Conservation (phyloP, 805 yeast genomes). For the Torulaspora franciscae region DNA sequence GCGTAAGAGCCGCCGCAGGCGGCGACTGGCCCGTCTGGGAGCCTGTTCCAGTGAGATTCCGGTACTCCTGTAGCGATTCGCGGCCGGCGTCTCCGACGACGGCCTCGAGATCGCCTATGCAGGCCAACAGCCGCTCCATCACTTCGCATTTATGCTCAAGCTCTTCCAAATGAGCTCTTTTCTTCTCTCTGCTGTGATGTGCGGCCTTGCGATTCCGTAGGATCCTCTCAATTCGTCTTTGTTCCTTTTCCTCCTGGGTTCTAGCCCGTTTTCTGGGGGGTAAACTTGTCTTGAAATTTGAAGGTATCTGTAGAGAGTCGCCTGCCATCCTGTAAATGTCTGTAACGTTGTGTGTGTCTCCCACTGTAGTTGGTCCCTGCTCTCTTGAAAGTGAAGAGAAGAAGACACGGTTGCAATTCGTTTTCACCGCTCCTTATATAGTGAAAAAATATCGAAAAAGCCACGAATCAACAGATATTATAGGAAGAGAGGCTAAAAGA, state of each 20-base stretch:
- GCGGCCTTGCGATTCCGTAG: slow-evolving; percentile 95
- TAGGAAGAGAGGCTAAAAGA: background rate
- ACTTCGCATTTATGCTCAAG: slow-evolving; percentile 51
- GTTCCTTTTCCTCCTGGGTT: slow-evolving; percentile 95
- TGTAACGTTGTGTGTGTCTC: background rate
- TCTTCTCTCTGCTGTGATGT: slow-evolving; percentile 94
- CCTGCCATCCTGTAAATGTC: background rate
- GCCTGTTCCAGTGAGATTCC: background rate
- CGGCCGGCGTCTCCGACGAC: slow-evolving; percentile 16
- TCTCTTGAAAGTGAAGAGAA: background rate
- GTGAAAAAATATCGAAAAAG: background rate
- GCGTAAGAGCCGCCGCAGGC: slow-evolving; percentile 12
- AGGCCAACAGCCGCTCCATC: slow-evolving; percentile 28
- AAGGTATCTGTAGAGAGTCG: slow-evolving; percentile 28
- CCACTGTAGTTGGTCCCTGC: background rate
- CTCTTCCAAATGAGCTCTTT: slow-evolving; percentile 83
- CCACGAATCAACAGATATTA: background rate
- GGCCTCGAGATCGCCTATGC: slow-evolving; percentile 20
- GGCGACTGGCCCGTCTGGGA: slow-evolving; percentile 3
- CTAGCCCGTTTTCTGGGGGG: slow-evolving; percentile 97
- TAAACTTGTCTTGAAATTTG: slow-evolving; percentile 46
- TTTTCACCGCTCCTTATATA: background rate
- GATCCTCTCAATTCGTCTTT: slow-evolving; percentile 87
- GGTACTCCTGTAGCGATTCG: slow-evolving; percentile 10
- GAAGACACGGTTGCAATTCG: background rate